Base-by-base conservation (phyloP, 179 eudicot genomes). In the Drosera spatulata region DNA sequence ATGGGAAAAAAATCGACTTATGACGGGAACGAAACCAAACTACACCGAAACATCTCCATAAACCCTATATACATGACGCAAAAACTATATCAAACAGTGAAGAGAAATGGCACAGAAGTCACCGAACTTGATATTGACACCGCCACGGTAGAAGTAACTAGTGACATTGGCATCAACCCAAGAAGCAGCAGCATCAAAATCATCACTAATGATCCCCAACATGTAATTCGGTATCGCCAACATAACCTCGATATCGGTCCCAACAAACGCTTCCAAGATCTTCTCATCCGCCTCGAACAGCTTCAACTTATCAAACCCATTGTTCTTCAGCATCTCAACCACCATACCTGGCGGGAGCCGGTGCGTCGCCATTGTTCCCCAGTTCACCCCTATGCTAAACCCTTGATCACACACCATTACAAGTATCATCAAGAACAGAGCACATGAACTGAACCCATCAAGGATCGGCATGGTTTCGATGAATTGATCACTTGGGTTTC, bases 311-410 rank as follows among this genome's bases (percentile, higher is more conserved):
- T 77, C 77, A 68, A 93, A 82, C 59, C 99, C 97, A 61, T 93
- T 22, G 33, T 22, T 22, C 33, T 22, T 22, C 33, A 22, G 33
- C 33, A 22, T 22, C 33, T 22, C 33, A 4, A 93, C 97, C 50
- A 93, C 91, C 59, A 64, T 79, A 47, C 81, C 77, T 0, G 86
- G 67, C 3, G 97, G 87, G 15, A 90, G 58, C 52, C 74, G 83
- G 63, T 89, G 93, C 8, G 77, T 78, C 5, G 95, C 78, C 97
- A 86, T 82, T 2, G 95, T 89, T 7, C 99, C 99, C 99, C 99
- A 93, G 70, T 93, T 93, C 69, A 93, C 91, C 15, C 99, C 99
- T 39, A 89, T 66, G 13, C 89, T 64, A 0, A 54, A 66, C 14
- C 69, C 77, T 7, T 10, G 56, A 22, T 22, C 33, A 8, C 63